A percentile compares a stretch with the other conserved stretches of the same genome.
These are phyloP conservation scores for Leishmania martiniquensis DNA, from an alignment of 208 protist species.

Conservation along the genomic window DNA sequence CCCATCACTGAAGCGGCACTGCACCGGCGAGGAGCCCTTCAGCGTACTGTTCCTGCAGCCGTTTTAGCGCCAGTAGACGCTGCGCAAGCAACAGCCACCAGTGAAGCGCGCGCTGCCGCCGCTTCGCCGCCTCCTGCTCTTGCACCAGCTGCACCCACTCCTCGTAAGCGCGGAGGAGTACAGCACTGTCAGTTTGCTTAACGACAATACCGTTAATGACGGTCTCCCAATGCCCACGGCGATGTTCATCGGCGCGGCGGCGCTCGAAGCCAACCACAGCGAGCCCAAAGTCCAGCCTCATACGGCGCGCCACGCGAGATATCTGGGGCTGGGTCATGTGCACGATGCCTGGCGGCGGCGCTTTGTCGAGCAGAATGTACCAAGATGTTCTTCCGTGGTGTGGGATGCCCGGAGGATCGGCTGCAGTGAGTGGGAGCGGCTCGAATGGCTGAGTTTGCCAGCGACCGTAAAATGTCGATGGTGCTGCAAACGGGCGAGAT, in stretches of 20 bases:
- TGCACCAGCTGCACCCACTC: slow-evolving; percentile 83
- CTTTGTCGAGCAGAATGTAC: slow-evolving; percentile 77
- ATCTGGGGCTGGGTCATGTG: slow-evolving; percentile 79
- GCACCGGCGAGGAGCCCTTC: slow-evolving; percentile 50
- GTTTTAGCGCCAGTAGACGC: slow-evolving; percentile 72
- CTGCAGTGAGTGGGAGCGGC: slow-evolving; percentile 60
- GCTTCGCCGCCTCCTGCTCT: slow-evolving; percentile 82
- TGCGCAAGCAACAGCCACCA: slow-evolving; percentile 88
- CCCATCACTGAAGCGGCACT: slow-evolving; percentile 35
- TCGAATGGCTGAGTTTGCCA: slow-evolving; percentile 90
- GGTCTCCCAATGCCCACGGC: slow-evolving; percentile 78
- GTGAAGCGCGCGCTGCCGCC: slow-evolving; percentile 73
- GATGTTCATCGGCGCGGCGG: slow-evolving; percentile 63
- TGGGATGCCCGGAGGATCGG: slow-evolving; percentile 60
- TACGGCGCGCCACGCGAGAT: slow-evolving; percentile 79
- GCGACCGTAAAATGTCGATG: slow-evolving; percentile 75
- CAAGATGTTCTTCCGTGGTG: slow-evolving; percentile 80
- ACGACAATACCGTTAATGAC: slow-evolving; percentile 88
- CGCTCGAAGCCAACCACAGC: slow-evolving; percentile 80
- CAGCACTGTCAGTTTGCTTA: slow-evolving; percentile 41
- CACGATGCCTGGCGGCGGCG: slow-evolving; percentile 58
- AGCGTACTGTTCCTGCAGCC: slow-evolving; percentile 80
- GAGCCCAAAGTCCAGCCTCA: slow-evolving; percentile 77
- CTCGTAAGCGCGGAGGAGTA: slow-evolving; percentile 74
- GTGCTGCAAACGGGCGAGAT: slow-evolving; percentile 79